A percentile compares a stretch with the other conserved stretches of the same genome.
Evolutionary conservation across 1,139 yeast species (phyloP).

Genomic region (Yamadazyma buinensis): DNA sequence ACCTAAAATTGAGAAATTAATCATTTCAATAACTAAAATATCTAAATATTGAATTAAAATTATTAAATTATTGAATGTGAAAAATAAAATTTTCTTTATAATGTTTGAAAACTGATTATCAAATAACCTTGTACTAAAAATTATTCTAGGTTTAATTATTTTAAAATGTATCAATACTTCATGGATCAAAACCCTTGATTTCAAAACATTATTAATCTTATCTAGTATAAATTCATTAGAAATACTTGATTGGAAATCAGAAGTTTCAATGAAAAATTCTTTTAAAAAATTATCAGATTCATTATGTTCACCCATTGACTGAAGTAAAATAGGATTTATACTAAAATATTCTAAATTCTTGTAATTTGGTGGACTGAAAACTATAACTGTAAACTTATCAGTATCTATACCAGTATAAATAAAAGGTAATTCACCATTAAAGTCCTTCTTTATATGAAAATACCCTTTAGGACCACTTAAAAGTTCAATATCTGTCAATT

Average conservation of each 20-base stretch:
- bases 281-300: background rate
- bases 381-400: constrained; percentile 41
- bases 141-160: background rate
- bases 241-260: constrained; percentile 12
- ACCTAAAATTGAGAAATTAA: constrained; percentile 22
- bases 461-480: constrained; percentile 7
- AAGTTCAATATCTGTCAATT: background rate
- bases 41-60: constrained; percentile 17
- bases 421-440: constrained; percentile 8
- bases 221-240: constrained; percentile 30
- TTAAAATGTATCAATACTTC: background rate
- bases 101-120: background rate
- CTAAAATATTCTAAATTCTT: constrained; percentile 77
- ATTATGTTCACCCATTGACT: constrained; percentile 35
- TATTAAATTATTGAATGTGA: constrained; percentile 7
- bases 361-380: constrained; percentile 73
- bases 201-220: constrained; percentile 29
- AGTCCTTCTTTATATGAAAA: constrained; percentile 2
- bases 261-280: constrained; percentile 1
- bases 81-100: background rate
- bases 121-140: no score
- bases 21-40: constrained; percentile 18
- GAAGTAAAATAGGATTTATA: constrained; percentile 65
- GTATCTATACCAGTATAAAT: background rate
- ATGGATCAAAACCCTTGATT: constrained; percentile 16